A percentile compares a stretch with the other conserved stretches of the same genome.
phyloP scores from a whole-genome alignment of 768 basidiomycete species.

The Lentinula lateritia region DNA sequence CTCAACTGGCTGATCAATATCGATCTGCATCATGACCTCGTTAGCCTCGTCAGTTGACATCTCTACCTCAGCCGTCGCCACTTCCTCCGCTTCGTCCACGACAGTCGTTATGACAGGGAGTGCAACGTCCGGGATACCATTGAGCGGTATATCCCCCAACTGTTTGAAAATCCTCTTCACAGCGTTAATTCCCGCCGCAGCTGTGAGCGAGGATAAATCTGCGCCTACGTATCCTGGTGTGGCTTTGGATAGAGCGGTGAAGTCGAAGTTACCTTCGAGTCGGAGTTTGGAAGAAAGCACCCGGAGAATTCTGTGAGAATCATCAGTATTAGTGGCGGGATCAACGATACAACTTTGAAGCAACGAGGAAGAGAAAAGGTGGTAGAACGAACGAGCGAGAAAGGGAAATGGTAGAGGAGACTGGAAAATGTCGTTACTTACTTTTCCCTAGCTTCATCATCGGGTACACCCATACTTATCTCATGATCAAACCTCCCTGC shows the following conservation, averaged over 20 bases:
- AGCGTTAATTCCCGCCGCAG: slow-evolving; percentile 92
- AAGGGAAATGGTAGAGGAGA: too few relatives aligned
- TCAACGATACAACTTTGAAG: too few relatives aligned
- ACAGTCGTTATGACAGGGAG: too few relatives aligned
- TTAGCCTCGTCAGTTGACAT: slow-evolving; percentile 20
- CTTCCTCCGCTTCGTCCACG: not conserved
- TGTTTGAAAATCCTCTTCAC: slow-evolving; percentile 93
- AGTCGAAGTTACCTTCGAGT: slow-evolving; percentile 86
- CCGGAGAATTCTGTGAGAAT: slow-evolving; percentile 64
- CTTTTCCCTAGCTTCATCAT: slow-evolving; percentile 87
- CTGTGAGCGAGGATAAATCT: slow-evolving; percentile 84
- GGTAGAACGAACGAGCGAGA: too few relatives aligned
- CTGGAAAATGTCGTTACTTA: slow-evolving; percentile 29
- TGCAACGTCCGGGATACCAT: too few relatives aligned
- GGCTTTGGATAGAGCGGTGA: slow-evolving; percentile 76
- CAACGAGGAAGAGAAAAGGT: too few relatives aligned
- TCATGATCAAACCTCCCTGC: slow-evolving; percentile 97
- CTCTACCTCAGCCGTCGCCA: not conserved
- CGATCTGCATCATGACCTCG: slow-evolving; percentile 40
- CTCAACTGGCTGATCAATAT: slow-evolving; percentile 10
- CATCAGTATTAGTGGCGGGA: not conserved
- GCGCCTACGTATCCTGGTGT: slow-evolving; percentile 98
- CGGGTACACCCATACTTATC: slow-evolving; percentile 96
- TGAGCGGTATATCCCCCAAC: slow-evolving; percentile 43
- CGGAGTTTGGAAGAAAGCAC: slow-evolving; percentile 83